These are phyloP conservation scores for Cinchona pubescens DNA, from an alignment of 257 asterid species.

Conservation along the genomic window DNA sequence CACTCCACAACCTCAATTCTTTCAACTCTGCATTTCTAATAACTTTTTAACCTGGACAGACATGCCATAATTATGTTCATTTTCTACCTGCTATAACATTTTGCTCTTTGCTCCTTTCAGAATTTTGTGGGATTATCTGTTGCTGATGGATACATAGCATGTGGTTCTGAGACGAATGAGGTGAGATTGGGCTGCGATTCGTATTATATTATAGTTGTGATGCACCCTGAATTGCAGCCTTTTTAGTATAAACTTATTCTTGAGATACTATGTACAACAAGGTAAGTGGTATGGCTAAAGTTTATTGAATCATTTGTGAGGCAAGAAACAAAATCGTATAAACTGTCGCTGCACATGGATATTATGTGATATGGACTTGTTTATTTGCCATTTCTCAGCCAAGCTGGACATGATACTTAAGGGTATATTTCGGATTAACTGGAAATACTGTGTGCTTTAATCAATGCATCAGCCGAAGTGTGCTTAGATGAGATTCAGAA, in stretches of 20 bases:
- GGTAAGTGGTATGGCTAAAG: not conserved
- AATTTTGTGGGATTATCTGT: constrained; percentile 94
- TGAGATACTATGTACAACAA: not conserved
- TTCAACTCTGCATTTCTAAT: not conserved
- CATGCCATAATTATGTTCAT: not conserved
- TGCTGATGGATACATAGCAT: constrained; percentile 81
- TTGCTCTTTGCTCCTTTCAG: constrained; percentile 48
- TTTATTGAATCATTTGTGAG: not conserved
- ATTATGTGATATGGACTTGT: too few relatives aligned
- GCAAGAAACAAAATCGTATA: not conserved
- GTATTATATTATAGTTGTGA: not conserved
- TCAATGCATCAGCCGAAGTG: not conserved
- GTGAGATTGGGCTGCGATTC: constrained; percentile 27
- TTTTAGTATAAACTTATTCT: not conserved
- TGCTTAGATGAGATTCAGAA: not conserved
- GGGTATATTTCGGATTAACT: not conserved
- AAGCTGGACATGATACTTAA: not conserved
- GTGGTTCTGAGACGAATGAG: constrained; percentile 98
- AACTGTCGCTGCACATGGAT: too few relatives aligned
- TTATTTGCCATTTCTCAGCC: not conserved
- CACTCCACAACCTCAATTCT: not conserved
- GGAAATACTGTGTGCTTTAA: not conserved
- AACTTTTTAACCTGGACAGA: not conserved
- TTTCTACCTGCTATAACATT: constrained; percentile 24
- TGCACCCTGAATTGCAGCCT: not conserved